phyloP scores from a whole-genome alignment of 495 filamentous ascomycete species.

The Hyaloscypha finlandica region DNA sequence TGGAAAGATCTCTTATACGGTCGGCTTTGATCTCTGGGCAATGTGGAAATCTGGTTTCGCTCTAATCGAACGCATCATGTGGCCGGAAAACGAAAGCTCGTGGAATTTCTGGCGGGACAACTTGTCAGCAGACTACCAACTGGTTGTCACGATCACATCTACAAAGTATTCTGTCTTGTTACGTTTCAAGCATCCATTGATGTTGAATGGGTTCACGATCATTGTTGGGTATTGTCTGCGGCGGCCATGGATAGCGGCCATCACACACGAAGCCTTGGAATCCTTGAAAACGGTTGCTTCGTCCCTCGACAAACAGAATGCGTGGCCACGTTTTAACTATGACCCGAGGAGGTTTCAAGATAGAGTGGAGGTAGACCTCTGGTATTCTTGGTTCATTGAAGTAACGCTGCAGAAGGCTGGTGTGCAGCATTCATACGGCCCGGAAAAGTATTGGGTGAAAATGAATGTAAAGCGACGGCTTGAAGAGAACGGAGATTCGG shows the following conservation, averaged over 20 bases:
- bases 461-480: background rate
- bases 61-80: background rate
- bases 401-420: background rate
- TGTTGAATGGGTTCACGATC: background rate
- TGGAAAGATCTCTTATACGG: background rate
- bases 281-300: background rate
- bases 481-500: too few relatives aligned
- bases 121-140: background rate
- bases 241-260: background rate
- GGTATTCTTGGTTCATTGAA: background rate
- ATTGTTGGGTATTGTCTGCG: background rate
- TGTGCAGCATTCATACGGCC: background rate
- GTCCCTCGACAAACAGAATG: background rate
- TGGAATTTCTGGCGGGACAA: background rate
- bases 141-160: background rate
- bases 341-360: constrained; percentile 1
- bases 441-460: background rate
- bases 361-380: background rate
- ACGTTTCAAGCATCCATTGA: background rate
- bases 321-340: background rate
- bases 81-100: background rate
- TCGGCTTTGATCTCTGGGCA: background rate
- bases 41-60: background rate
- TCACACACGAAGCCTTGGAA: background rate
- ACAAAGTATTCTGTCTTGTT: background rate